Evolutionary conservation across 441 rosid species (phyloP).

Genomic region (Adansonia gregorii): DNA sequence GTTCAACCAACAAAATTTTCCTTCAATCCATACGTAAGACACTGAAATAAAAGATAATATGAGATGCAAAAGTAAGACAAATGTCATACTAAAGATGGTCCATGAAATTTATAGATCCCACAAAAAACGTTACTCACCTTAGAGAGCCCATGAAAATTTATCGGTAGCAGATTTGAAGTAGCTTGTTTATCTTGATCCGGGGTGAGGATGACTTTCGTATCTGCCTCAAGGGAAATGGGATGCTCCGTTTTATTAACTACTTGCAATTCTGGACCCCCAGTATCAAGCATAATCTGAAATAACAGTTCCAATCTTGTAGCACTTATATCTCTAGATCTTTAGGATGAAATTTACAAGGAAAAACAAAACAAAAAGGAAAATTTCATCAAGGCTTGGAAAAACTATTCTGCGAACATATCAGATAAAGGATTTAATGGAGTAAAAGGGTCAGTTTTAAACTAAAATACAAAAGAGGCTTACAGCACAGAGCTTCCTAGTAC

Average conservation of each 20-base stretch:
- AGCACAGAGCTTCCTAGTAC: conserved; percentile 52
- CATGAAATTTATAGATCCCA: background rate
- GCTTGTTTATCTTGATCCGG: conserved; percentile 62
- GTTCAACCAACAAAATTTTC: conserved; percentile 10
- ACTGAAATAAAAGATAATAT: background rate
- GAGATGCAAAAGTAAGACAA: conserved; percentile 3
- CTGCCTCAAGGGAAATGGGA: conserved; percentile 56
- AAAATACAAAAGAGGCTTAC: conserved; percentile 37
- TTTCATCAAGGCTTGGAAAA: background rate
- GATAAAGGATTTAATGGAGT: background rate
- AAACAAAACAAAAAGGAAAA: background rate
- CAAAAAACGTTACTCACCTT: conserved; percentile 33
- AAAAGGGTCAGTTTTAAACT: background rate
- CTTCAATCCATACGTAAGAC: background rate
- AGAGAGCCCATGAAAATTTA: conserved; percentile 57
- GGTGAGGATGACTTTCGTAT: conserved; percentile 51
- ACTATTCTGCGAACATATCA: background rate
- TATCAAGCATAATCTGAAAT: conserved; percentile 54
- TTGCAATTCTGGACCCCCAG: conserved; percentile 54
- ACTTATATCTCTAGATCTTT: background rate
- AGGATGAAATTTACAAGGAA: conserved; percentile 1
- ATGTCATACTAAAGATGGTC: background rate
- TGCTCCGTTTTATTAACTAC: conserved; percentile 44
- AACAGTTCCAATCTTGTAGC: background rate
- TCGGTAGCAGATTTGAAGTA: conserved; percentile 55